A percentile compares a stretch with the other conserved stretches of the same genome.
These are phyloP conservation scores for Solanum commersonii DNA, from an alignment of 257 asterid species.

Conservation along the genomic window DNA sequence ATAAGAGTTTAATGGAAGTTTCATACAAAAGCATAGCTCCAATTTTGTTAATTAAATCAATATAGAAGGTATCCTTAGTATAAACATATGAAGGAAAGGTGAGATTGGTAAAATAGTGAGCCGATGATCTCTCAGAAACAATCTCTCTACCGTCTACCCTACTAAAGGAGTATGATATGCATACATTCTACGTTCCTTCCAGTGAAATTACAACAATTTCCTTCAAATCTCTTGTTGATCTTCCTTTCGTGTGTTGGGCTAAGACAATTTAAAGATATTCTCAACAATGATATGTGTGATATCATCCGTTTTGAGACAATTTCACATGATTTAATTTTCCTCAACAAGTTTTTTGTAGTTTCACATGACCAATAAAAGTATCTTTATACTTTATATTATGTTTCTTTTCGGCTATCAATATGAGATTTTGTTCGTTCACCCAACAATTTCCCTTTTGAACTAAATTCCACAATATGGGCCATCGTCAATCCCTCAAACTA, in stretches of 20 bases:
- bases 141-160: no score
- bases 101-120: not conserved
- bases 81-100: not conserved
- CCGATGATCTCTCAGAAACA: no score
- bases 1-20: not conserved
- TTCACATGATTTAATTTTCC: not conserved
- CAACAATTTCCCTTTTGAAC: not conserved
- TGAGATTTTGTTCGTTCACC: not conserved
- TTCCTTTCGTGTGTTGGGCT: not conserved
- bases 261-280: not conserved
- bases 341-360: not conserved
- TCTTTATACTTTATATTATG: not conserved
- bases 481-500: not conserved
- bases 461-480: not conserved
- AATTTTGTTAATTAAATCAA: no score
- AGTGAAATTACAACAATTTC: not conserved
- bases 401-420: not conserved
- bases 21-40: not conserved
- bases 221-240: not conserved
- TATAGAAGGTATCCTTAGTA: no score
- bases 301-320: not conserved
- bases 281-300: no score
- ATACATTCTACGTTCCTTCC: not conserved
- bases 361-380: not conserved
- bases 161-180: no score